Percentiles rank a stretch among this genome's conserved stretches.
phyloP scores from a whole-genome alignment of 129 eudicot species.

The Pulicaria dysenterica region DNA sequence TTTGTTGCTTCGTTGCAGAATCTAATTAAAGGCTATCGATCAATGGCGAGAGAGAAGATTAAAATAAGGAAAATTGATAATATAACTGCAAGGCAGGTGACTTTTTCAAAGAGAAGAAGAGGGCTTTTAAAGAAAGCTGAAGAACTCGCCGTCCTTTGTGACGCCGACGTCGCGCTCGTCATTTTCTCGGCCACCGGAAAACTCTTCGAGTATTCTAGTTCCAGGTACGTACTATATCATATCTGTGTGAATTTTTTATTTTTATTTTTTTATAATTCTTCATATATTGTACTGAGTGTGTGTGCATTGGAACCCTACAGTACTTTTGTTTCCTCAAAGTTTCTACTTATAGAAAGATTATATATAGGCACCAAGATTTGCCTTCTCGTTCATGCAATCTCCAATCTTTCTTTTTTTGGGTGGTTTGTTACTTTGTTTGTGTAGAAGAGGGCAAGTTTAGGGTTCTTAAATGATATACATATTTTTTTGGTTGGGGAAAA shows the following conservation, averaged over 20 bases:
- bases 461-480: conserved; percentile 16
- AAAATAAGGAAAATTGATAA: conserved; percentile 52
- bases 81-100: conserved; percentile 58
- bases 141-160: conserved; percentile 62
- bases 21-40: not conserved
- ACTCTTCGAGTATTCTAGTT: conserved; percentile 54
- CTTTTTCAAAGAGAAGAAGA: conserved; percentile 62
- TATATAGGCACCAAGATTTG: not conserved
- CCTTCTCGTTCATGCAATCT: conserved; percentile 14
- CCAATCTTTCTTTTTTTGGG: conserved; percentile 14
- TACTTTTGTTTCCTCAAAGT: conserved; percentile 19
- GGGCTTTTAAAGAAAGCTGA: conserved; percentile 65
- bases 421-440: not conserved
- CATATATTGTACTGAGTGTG: not conserved
- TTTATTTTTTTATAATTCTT: no score
- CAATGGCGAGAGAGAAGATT: conserved; percentile 68
- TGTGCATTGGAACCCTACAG: not conserved
- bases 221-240: conserved; percentile 40
- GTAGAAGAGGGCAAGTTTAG: conserved; percentile 14
- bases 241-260: not conserved
- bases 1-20: conserved; percentile 3
- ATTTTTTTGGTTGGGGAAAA: not conserved
- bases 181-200: conserved; percentile 62
- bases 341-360: conserved; percentile 32
- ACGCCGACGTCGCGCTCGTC: conserved; percentile 62